Evolutionary conservation across 2,329 filamentous ascomycete genomes (phyloP).

Genomic region (Aspergillus eucalypticola): DNA sequence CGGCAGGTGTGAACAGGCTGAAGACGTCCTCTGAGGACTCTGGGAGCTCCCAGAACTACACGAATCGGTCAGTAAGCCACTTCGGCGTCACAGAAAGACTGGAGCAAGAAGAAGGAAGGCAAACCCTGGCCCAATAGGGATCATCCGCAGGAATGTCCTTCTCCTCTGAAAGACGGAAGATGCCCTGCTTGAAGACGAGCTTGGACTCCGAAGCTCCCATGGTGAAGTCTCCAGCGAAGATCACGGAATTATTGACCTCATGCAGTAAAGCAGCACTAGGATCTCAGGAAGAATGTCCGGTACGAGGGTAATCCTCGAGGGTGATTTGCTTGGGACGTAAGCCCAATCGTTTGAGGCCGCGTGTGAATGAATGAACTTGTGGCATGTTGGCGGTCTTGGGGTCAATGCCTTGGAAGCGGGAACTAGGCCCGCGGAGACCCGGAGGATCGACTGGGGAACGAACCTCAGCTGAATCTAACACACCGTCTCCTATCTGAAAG

Average conservation of each 20-base stretch:
- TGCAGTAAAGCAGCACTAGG: slow-evolving; percentile 18
- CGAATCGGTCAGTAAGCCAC: neutral
- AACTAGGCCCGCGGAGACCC: slow-evolving; percentile 19
- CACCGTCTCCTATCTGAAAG: neutral
- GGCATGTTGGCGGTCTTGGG: slow-evolving; percentile 24
- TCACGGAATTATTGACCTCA: slow-evolving; percentile 30
- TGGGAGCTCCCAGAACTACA: slow-evolving; percentile 93
- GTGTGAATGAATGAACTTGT: slow-evolving; percentile 17
- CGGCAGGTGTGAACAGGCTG: slow-evolving; percentile 85
- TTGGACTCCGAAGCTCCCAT: slow-evolving; percentile 99
- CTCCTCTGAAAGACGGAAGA: slow-evolving; percentile 94
- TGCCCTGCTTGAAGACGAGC: slow-evolving; percentile 97
- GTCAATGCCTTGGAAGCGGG: slow-evolving; percentile 19
- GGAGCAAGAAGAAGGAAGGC: slow-evolving; percentile 34
- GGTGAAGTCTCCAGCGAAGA: slow-evolving; percentile 29
- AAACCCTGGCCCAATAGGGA: slow-evolving; percentile 86
- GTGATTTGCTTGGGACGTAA: neutral
- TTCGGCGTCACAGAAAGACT: neutral
- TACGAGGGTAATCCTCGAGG: neutral
- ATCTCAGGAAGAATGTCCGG: neutral
- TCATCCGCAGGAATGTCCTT: slow-evolving; percentile 83
- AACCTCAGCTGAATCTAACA: neutral
- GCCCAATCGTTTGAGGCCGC: slow-evolving; percentile 11
- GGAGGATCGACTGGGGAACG: slow-evolving; percentile 8
- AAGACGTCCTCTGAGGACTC: slow-evolving; percentile 96